Percentiles rank a stretch among this genome's conserved stretches.
These are phyloP conservation scores for Pseudogymnoascus sp. DNA, from an alignment of 2,329 filamentous ascomycete species.

Conservation along the genomic window DNA sequence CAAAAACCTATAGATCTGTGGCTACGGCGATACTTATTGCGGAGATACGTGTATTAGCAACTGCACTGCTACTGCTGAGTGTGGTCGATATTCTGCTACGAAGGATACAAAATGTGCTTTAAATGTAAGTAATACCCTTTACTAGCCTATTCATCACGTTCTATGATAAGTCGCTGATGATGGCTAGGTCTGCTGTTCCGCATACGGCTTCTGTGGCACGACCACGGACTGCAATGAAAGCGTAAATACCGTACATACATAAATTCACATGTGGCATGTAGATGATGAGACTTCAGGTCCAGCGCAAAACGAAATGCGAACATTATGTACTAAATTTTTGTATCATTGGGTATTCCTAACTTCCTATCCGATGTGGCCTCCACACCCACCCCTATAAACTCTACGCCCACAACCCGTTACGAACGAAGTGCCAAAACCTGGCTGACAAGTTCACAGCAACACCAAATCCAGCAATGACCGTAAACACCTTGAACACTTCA, in stretches of 20 bases:
- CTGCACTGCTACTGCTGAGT: no score
- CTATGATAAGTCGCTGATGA: neutral
- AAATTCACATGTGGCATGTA: neutral
- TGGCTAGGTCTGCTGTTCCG: neutral
- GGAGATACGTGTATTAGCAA: no score
- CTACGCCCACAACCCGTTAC: neutral
- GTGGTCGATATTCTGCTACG: no score
- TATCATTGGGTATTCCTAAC: neutral
- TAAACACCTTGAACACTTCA: slow-evolving; percentile 28
- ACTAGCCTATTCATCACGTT: no score
- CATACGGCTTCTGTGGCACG: no score
- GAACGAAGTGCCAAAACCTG: slow-evolving; percentile 11
- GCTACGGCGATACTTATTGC: no score
- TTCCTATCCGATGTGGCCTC: neutral
- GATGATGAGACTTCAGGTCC: neutral
- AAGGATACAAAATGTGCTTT: no score
- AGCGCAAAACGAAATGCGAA: neutral
- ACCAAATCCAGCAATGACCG: slow-evolving; percentile 23
- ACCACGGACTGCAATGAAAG: neutral
- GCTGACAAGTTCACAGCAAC: slow-evolving; percentile 21
- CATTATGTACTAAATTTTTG: neutral
- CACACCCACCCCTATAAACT: neutral
- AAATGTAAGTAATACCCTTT: no score
- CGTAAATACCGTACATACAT: neutral
- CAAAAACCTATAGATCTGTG: no score